Evolutionary conservation across 345 rosid species (phyloP), one percentile per base, ranked within the genome.

Genomic region (Bruguiera parviflora): DNA sequence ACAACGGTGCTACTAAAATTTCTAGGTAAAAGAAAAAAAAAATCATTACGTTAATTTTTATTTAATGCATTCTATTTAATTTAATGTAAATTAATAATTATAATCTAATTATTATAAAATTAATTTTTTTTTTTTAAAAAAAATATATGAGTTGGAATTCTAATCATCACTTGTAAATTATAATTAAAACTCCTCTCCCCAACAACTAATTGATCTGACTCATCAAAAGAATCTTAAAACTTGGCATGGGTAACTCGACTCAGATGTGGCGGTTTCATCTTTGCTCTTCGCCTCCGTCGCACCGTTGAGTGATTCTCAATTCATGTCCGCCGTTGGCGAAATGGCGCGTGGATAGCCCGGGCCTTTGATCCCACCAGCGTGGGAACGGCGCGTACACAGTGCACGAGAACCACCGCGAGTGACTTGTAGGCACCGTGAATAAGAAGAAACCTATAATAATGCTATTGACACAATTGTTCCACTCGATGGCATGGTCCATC

Each of bases 231-330:
- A 25, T 1, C 2, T 27, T 27, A 1, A 27, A 27, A 27, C 1
- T 27, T 27, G 28, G 28, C 28, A 27, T 27, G 0, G 37, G 37
- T 33, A 8, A 75, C 78, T 3, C 65, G 73, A 0, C 61, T 75
- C 7, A 69, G 49, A 5, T 75, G 78, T 21, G 73, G 70, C 6
- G 73, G 78, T 28, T 63, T 75, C 25, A 58, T 75, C 10, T 20
- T 69, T 0, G 78, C 69, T 4, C 31, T 64, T 39, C 73, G 69
- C 2, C 24, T 58, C 0, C 28, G 64, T 33, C 78, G 69, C 37
- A 25, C 61, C 10, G 33, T 27, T 75, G 66, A 31, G 46, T 15
- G 78, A 75, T 22, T 69, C 78, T 0, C 33, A 73, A n/a, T 39
- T 73, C 53, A 20, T 73, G 71, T 66, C 53, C 4, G 68, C 77